Percentiles rank a stretch among this genome's conserved stretches.
phyloP scores from a whole-genome alignment of 371 early-diverging fungal species.

The Syncephalastrum monosporum region DNA sequence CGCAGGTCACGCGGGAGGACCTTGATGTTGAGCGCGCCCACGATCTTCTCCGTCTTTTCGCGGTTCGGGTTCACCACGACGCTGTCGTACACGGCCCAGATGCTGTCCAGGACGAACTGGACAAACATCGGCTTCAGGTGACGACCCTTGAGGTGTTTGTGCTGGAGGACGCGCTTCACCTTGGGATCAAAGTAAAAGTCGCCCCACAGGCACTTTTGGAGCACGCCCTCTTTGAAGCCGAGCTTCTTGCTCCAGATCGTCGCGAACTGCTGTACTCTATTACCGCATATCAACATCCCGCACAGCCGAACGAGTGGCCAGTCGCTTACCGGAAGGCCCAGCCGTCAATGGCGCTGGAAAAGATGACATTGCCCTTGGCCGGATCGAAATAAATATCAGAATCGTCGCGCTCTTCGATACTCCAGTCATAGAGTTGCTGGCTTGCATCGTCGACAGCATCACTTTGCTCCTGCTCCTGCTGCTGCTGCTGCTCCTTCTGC shows the following conservation, averaged over 20 bases:
- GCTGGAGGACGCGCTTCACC: slow-evolving; percentile 83
- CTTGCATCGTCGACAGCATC: slow-evolving; percentile 39
- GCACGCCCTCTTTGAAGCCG: slow-evolving; percentile 73
- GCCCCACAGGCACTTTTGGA: slow-evolving; percentile 92
- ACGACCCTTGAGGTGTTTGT: slow-evolving; percentile 83
- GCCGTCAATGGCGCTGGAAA: slow-evolving; percentile 94
- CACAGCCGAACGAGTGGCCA: too few species aligned
- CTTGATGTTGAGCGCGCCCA: slow-evolving; percentile 82
- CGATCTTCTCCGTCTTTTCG: slow-evolving; percentile 91
- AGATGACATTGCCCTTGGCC: slow-evolving; percentile 93
- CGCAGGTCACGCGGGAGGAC: slow-evolving; percentile 85
- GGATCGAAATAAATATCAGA: slow-evolving; percentile 94
- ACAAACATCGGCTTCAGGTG: slow-evolving; percentile 92
- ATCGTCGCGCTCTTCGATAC: slow-evolving; percentile 87
- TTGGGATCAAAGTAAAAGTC: slow-evolving; percentile 95
- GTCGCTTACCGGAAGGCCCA: slow-evolving; percentile 90
- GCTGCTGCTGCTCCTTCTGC: slow-evolving; percentile 23
- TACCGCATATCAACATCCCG: not conserved
- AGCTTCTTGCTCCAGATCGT: slow-evolving; percentile 87
- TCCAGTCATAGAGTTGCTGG: slow-evolving; percentile 71
- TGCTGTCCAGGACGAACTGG: slow-evolving; percentile 91
- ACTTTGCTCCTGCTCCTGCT: slow-evolving; percentile 21
- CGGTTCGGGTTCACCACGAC: slow-evolving; percentile 73
- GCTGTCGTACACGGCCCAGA: slow-evolving; percentile 95
- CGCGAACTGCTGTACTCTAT: slow-evolving; percentile 88